A percentile compares a stretch with the other conserved stretches of the same genome.
These are phyloP conservation scores for Pythium oligandrum DNA, from an alignment of 352 stramenopile genomes.

Conservation along the genomic window DNA sequence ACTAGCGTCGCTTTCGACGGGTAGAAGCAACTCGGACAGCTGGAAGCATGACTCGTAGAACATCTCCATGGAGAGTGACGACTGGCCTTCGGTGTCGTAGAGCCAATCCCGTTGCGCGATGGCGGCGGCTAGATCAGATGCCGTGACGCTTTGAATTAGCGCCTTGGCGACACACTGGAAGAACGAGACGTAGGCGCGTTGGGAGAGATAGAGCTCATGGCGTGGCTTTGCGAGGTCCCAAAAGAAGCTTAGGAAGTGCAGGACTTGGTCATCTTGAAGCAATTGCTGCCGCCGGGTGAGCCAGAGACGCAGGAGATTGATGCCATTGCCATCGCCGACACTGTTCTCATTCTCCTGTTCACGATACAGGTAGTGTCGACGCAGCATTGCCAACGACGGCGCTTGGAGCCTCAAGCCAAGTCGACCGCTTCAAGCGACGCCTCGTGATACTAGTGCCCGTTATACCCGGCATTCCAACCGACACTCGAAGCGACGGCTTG, in stretches of 20 bases:
- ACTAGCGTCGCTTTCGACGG: conserved; percentile 43
- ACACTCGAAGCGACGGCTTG: no score
- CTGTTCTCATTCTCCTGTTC: conserved; percentile 55
- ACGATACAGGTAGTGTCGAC: conserved; percentile 58
- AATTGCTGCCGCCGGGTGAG: conserved; percentile 36
- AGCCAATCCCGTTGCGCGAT: conserved; percentile 57
- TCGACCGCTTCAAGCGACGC: no score
- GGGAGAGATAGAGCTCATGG: conserved; percentile 3
- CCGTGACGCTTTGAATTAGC: conserved; percentile 44
- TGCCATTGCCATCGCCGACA: conserved; percentile 40
- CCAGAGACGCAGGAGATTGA: conserved; percentile 51
- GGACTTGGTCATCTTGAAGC: conserved; percentile 23
- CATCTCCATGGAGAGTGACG: conserved; percentile 31
- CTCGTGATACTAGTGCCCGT: no score
- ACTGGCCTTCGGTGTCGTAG: conserved; percentile 46
- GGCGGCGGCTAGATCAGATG: conserved; percentile 20
- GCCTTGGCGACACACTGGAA: conserved; percentile 57
- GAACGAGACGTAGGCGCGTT: conserved; percentile 43
- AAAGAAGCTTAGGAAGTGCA: conserved; percentile 33
- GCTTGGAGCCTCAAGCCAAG: no score
- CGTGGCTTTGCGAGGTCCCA: conserved; percentile 57
- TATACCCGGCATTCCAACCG: no score
- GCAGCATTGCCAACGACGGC: conserved; percentile 16
- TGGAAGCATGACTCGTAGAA: conserved; percentile 63
- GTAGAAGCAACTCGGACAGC: conserved; percentile 53